A percentile compares a stretch with the other conserved stretches of the same genome.
phyloP scores from a whole-genome alignment of 345 rosid genomes.

The Brassica rapa region DNA sequence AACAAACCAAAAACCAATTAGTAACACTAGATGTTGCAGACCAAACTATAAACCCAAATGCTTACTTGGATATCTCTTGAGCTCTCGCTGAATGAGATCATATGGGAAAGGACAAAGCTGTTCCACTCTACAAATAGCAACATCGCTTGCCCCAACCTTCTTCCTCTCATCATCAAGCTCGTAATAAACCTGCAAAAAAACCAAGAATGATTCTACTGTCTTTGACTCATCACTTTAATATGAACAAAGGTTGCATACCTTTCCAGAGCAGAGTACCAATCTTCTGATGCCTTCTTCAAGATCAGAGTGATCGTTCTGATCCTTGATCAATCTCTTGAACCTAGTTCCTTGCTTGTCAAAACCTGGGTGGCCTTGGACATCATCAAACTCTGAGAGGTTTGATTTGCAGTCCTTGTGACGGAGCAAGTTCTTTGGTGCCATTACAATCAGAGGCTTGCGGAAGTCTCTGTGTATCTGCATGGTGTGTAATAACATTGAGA shows the following conservation, averaged over 20 bases:
- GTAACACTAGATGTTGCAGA: background rate
- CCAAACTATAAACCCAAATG: background rate
- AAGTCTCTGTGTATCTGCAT: conserved; percentile 81
- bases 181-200: conserved; percentile 50
- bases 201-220: background rate
- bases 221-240: background rate
- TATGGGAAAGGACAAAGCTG: conserved; percentile 82
- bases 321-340: conserved; percentile 89
- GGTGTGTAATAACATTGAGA: conserved; percentile 6
- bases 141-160: conserved; percentile 52
- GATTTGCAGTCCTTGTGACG: conserved; percentile 94
- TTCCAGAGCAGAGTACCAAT: conserved; percentile 90
- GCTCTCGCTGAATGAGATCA: conserved; percentile 78
- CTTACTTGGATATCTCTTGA: conserved; percentile 69
- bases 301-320: conserved; percentile 76
- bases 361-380: conserved; percentile 93
- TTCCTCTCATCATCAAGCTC: conserved; percentile 74
- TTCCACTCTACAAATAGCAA: conserved; percentile 84
- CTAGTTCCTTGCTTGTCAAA: conserved; percentile 97
- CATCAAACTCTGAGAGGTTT: conserved; percentile 90
- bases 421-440: conserved; percentile 90
- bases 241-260: conserved; percentile 46
- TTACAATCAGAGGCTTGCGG: conserved; percentile 87
- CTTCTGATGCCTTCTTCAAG: conserved; percentile 87
- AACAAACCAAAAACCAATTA: background rate